Conservation (phyloP, 352 stramenopile species). For the Saprolegnia parasitica region DNA sequence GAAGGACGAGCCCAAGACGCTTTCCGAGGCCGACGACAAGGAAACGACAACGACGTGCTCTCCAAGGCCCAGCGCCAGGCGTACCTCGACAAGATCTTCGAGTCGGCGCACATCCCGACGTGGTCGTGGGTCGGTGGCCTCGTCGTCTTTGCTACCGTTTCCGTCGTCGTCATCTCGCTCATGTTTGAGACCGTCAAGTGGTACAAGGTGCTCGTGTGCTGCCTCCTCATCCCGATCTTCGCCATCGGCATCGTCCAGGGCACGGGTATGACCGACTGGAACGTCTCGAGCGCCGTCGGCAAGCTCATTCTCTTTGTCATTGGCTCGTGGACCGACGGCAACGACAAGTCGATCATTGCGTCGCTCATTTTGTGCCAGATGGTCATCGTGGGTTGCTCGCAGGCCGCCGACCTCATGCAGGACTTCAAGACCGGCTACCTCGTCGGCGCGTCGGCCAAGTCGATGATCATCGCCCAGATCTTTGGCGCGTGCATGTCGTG, state of each 20-base stretch:
- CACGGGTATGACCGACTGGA: slow-evolving; percentile 27
- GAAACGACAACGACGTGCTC: neutral
- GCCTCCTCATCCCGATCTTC: slow-evolving; percentile 26
- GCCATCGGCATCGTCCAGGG: slow-evolving; percentile 27
- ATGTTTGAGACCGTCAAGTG: slow-evolving; percentile 13
- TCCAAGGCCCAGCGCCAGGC: slow-evolving; percentile 5
- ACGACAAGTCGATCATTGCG: slow-evolving; percentile 18
- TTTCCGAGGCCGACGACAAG: neutral
- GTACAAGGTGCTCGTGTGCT: slow-evolving; percentile 28
- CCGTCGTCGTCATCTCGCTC: slow-evolving; percentile 21
- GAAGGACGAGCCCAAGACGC: neutral
- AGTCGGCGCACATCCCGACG: slow-evolving; percentile 1
- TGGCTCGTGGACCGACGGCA: slow-evolving; percentile 5
- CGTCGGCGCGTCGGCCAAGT: slow-evolving; percentile 18
- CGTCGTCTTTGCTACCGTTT: slow-evolving; percentile 19
- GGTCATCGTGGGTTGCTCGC: slow-evolving; percentile 18
- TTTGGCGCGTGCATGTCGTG: slow-evolving; percentile 20
- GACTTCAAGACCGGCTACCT: slow-evolving; percentile 26
- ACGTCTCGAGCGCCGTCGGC: slow-evolving; percentile 25
- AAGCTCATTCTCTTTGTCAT: slow-evolving; percentile 29
- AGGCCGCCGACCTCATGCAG: slow-evolving; percentile 19
- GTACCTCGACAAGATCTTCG: slow-evolving; percentile 28
- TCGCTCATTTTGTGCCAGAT: slow-evolving; percentile 12
- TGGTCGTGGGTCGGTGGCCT: slow-evolving; percentile 15
- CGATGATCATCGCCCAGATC: slow-evolving; percentile 22